Evolutionary conservation across 148 eudicot species (phyloP).

Genomic region (Silene uniflora): DNA sequence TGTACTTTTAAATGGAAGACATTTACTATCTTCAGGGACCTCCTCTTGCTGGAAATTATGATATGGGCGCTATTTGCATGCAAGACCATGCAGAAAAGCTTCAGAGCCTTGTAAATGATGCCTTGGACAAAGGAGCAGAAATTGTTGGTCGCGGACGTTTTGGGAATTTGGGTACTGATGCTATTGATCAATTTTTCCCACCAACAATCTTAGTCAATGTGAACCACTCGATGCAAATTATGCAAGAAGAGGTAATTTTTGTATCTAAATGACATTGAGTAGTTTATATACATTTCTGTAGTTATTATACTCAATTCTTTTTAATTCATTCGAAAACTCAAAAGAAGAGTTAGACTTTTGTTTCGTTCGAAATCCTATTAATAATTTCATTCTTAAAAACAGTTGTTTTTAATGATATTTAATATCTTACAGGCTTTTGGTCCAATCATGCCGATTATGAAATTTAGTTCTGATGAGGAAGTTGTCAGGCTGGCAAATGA

Average conservation of each 20-base stretch:
- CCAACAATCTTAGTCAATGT: constrained; percentile 85
- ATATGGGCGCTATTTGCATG: constrained; percentile 99
- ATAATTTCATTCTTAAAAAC: neutral
- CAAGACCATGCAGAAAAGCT: constrained; percentile 97
- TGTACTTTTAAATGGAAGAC: neutral
- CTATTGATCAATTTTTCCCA: constrained; percentile 97
- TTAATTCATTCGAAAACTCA: neutral
- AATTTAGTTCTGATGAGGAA: constrained; percentile 87
- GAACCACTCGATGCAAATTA: constrained; percentile 84
- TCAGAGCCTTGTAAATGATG: constrained; percentile 87
- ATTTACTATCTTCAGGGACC: constrained; percentile 65
- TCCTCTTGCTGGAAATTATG: constrained; percentile 83
- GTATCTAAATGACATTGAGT: neutral
- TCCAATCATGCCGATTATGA: constrained; percentile 96
- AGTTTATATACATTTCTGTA: neutral
- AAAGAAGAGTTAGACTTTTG: neutral
- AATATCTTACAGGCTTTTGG: constrained; percentile 75
- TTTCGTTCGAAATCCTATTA: neutral
- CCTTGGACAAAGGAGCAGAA: constrained; percentile 95
- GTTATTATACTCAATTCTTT: neutral
- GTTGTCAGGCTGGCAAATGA: constrained; percentile 87
- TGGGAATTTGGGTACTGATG: constrained; percentile 88
- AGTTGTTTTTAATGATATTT: neutral
- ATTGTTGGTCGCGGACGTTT: constrained; percentile 89
- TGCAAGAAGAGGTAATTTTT: constrained; percentile 90